Percentiles rank a stretch among this genome's conserved stretches.
Evolutionary conservation across 2,329 filamentous ascomycete species (phyloP).

Genomic region (Chrysosphaeria jannelii): DNA sequence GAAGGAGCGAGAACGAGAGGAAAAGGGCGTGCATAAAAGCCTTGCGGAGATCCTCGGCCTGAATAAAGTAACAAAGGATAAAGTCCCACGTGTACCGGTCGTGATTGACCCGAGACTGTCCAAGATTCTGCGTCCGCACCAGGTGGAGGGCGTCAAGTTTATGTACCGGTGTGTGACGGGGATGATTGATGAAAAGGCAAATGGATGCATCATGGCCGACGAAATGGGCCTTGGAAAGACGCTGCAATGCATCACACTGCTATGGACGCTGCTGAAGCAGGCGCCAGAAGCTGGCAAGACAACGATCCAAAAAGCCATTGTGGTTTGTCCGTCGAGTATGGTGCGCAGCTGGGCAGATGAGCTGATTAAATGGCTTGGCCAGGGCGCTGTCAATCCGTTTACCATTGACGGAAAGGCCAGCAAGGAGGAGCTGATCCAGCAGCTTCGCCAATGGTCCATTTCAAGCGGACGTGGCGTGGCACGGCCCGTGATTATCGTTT

Average conservation of each 20-base stretch:
- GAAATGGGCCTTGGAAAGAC: constrained; percentile 98
- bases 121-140: constrained; percentile 82
- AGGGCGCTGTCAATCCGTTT: constrained; percentile 73
- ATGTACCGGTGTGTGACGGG: constrained; percentile 85
- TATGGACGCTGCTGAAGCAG: constrained; percentile 93
- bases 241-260: constrained; percentile 77
- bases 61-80: too few species aligned
- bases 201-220: constrained; percentile 98
- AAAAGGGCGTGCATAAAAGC: constrained; percentile 73
- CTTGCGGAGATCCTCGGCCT: constrained; percentile 82
- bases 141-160: constrained; percentile 94
- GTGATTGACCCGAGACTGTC: constrained; percentile 78
- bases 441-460: constrained; percentile 86
- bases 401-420: constrained; percentile 90
- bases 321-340: constrained; percentile 85
- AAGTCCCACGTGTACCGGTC: constrained; percentile 82
- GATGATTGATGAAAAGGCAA: constrained; percentile 76
- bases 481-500: constrained; percentile 83
- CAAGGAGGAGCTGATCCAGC: constrained; percentile 71
- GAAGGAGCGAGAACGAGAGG: constrained; percentile 27
- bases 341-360: constrained; percentile 98
- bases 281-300: constrained; percentile 81
- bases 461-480: constrained; percentile 70
- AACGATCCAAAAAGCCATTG: constrained; percentile 87
- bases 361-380: constrained; percentile 81